phyloP scores from a whole-genome alignment of 1,284 basidiomycete species.

The Cystobasidiaceae sp. region DNA sequence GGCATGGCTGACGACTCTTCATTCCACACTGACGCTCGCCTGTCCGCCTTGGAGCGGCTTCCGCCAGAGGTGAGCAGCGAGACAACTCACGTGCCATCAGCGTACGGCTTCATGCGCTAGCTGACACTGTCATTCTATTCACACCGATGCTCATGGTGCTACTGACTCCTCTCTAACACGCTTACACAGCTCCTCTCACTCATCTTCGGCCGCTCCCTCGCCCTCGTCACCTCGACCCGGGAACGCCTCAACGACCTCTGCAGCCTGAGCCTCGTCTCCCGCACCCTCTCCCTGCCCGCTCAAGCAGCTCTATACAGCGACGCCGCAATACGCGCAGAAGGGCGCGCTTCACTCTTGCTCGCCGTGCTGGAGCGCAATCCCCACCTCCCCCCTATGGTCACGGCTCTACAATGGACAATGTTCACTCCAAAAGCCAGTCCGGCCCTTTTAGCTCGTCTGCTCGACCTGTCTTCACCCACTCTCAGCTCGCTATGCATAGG shows the following conservation, averaged over 20 bases:
- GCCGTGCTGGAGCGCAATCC: not conserved
- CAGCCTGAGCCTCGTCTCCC: not conserved
- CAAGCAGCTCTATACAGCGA: slow-evolving; percentile 5
- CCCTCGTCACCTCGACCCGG: slow-evolving; percentile 15
- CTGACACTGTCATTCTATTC: too few species aligned
- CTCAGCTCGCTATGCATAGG: slow-evolving; percentile 5
- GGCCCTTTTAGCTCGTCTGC: slow-evolving; percentile 1
- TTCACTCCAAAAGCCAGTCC: slow-evolving; percentile 1
- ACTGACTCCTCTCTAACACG: not conserved
- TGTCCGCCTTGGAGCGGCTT: not conserved
- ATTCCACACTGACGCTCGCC: not conserved
- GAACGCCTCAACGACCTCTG: slow-evolving; percentile 25
- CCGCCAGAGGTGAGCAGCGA: slow-evolving; percentile 1
- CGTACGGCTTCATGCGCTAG: too few species aligned
- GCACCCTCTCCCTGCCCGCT: not conserved
- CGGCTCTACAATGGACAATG: slow-evolving; percentile 6
- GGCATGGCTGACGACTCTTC: too few species aligned
- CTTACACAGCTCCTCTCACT: not conserved
- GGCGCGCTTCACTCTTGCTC: slow-evolving; percentile 3
- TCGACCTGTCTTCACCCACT: not conserved
- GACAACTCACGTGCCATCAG: not conserved
- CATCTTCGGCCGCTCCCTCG: slow-evolving; percentile 7
- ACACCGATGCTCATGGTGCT: too few species aligned
- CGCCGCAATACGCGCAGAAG: slow-evolving; percentile 12
- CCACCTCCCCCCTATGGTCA: not conserved